Base-by-base conservation (phyloP, 2,329 filamentous ascomycete genomes). In the Stenocarpella maydis region DNA sequence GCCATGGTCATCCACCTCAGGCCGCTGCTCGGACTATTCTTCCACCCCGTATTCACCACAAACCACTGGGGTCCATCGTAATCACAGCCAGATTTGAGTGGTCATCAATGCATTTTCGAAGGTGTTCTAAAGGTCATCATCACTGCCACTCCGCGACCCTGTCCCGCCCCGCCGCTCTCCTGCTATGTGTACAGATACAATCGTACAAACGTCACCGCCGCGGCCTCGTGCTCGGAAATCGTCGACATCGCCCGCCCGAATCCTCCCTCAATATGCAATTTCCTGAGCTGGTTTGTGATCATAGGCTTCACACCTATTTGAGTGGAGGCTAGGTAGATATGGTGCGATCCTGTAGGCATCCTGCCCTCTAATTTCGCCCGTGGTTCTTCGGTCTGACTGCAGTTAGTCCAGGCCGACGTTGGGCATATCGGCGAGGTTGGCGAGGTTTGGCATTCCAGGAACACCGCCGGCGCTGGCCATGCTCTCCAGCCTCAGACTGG, bases 401-500 rank as follows among this genome's bases (percentile, higher is more conserved):
- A 12, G 75, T 77, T 88, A 88, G 78, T 88, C 86, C 70, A 88
- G 83, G 72, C 86, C 85, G 67, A 86, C 85, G 74, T 78, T 83
- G 71, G 85, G 85, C 65, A 86, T 82, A 69, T 85, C 83, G 71
- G 79, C 77, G 68, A 85, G 77, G 79, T 83, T 83, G 73, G 65
- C 71, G 37, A 71, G 45, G 47, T 68, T 68, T 2, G 67, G 67
- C 65, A 68, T 67, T 45, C 74, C 74, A 1, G 75, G 74, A 21
- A 83, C 79, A 71, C 78, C 79, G 50, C 73, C 68, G 15, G 43
- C 58, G 41, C 58, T 63, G 39, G 70, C 73, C 69, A 77, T 78
- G 65, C 80, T 73, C 69, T 82, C 88, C 72, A 93, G 85, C 74
- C 91, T 88, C 74, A 94, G 84, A 73, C 85, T 89, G 72, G 91